Conservation (phyloP, 257 asterid species). For the Gentiana macrophylla region DNA sequence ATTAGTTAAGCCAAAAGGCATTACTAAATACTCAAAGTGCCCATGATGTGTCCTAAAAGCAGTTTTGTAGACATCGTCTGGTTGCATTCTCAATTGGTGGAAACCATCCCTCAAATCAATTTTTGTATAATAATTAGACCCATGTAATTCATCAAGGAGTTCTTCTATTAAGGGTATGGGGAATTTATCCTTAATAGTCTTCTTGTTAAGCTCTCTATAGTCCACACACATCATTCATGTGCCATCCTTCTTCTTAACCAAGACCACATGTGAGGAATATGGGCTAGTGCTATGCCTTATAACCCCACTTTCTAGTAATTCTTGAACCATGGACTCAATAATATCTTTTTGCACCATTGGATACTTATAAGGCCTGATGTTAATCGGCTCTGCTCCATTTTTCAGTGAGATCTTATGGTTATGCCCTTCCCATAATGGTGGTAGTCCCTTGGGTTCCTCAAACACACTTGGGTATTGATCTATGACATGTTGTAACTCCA, state of each 20-base stretch:
- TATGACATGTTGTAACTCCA: no score
- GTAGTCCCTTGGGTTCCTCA: no score
- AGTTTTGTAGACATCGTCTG: background rate
- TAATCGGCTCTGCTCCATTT: background rate
- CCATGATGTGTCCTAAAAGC: background rate
- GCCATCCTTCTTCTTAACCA: background rate
- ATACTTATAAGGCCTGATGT: background rate
- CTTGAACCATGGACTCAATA: background rate
- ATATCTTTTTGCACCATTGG: background rate
- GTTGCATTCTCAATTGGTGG: background rate
- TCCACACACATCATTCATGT: background rate
- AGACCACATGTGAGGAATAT: background rate
- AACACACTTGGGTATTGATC: no score
- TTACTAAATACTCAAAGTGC: background rate
- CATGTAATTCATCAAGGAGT: background rate
- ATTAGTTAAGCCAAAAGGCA: slow-evolving; percentile 13
- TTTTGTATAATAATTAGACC: background rate
- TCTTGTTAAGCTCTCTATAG: background rate
- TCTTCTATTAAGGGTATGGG: slow-evolving; percentile 1
- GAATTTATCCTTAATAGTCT: background rate
- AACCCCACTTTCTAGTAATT: background rate
- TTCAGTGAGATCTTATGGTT: no score
- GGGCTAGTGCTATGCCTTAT: background rate
- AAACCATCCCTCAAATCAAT: background rate
- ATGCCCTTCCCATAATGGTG: no score